A percentile compares a stretch with the other conserved stretches of the same genome.
Evolutionary conservation across 805 yeast genomes (phyloP).

Genomic region (Hanseniaspora nectarophila): DNA sequence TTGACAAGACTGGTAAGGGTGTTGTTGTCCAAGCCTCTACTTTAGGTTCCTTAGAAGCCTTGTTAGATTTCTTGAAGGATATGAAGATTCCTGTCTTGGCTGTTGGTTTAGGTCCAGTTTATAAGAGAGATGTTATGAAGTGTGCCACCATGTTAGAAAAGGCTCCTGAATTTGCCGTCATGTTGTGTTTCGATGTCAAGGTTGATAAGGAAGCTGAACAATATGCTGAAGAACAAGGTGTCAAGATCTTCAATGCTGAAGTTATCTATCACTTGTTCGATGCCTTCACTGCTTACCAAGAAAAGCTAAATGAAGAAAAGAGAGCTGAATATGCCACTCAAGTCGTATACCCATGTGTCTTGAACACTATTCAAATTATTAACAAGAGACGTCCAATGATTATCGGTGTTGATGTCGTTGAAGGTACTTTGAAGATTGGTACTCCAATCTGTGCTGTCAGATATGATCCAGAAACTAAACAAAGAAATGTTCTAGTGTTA

Average conservation of each 20-base stretch:
- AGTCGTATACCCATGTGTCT: conserved; percentile 90
- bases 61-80: conserved; percentile 89
- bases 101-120: conserved; percentile 95
- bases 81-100: conserved; percentile 99
- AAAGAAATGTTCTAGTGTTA: conserved; percentile 50
- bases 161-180: conserved; percentile 91
- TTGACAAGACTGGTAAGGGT: conserved; percentile 90
- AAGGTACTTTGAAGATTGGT: conserved; percentile 80
- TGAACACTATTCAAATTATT: conserved; percentile 88
- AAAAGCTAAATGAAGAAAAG: conserved; percentile 74
- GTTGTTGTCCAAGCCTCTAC: conserved; percentile 98
- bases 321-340: conserved; percentile 76
- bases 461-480: conserved; percentile 72
- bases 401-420: conserved; percentile 93
- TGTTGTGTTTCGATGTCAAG: conserved; percentile 96
- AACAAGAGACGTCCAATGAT: conserved; percentile 99
- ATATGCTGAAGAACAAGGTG: conserved; percentile 85
- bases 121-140: conserved; percentile 94
- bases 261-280: conserved; percentile 94
- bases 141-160: conserved; percentile 94
- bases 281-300: conserved; percentile 84
- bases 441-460: conserved; percentile 94
- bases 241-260: conserved; percentile 89
- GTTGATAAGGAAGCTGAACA: conserved; percentile 97
- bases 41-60: conserved; percentile 93